phyloP scores from a whole-genome alignment of 306 rosid species.

The Cyclanthera cordifolia region DNA sequence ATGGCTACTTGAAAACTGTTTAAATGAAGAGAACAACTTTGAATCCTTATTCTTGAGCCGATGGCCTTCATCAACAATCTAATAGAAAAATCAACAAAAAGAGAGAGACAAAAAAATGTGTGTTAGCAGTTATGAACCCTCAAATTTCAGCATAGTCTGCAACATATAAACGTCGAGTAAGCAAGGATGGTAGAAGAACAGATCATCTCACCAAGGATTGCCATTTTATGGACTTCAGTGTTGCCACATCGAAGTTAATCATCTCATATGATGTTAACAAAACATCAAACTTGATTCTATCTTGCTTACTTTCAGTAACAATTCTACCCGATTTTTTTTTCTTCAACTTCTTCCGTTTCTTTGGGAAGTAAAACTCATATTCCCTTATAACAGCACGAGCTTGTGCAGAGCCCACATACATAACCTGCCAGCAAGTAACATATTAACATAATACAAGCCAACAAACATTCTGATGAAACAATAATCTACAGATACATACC shows the following conservation, averaged over 20 bases:
- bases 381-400: slow-evolving; percentile 81
- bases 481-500: slow-evolving; percentile 39
- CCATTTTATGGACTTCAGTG: slow-evolving; percentile 84
- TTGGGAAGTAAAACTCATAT: slow-evolving; percentile 83
- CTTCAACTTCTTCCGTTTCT: slow-evolving; percentile 73
- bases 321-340: slow-evolving; percentile 70
- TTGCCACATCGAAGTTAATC: slow-evolving; percentile 70
- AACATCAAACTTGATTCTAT: slow-evolving; percentile 93
- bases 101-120: slow-evolving; percentile 13
- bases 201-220: slow-evolving; percentile 61
- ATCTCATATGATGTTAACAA: slow-evolving; percentile 96
- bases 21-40: slow-evolving; percentile 80
- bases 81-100: slow-evolving; percentile 20
- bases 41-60: slow-evolving; percentile 98
- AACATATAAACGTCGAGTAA: neutral
- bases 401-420: slow-evolving; percentile 94
- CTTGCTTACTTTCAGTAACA: slow-evolving; percentile 76
- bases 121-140: neutral
- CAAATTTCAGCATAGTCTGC: neutral
- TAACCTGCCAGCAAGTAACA: slow-evolving; percentile 46
- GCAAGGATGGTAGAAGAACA: neutral
- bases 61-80: slow-evolving; percentile 99
- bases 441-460: slow-evolving; percentile 24
- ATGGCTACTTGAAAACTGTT: slow-evolving; percentile 68
- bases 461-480: slow-evolving; percentile 9